Base-by-base conservation (phyloP, 2,329 filamentous ascomycete genomes). In the Xylariaceae sp. region DNA sequence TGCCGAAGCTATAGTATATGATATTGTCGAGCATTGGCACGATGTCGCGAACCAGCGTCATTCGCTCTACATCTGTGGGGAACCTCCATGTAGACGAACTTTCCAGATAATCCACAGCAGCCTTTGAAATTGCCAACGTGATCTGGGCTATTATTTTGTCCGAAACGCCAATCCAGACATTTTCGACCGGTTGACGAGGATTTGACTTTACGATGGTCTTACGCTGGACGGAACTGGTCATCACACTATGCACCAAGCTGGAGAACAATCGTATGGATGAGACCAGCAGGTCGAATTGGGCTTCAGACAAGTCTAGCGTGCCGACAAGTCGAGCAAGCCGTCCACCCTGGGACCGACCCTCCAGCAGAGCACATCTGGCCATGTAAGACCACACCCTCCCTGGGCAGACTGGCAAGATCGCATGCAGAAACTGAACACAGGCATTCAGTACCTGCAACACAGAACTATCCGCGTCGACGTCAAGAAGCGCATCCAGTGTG, bases 371-470 rank as follows among this genome's bases (percentile, higher is more conserved):
- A 67, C 90, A 95, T 51, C 90, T 84, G 3, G 87, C 84, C 62
- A 99, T 80, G 67, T 93, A 89, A 3, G 93, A 91, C 92, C 94
- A 97, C 6, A 96, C 85, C 54, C 92, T 81, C 51, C 88, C 88
- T 0, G 94, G 93, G 47, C 87, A 83, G n/a, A 81, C 88, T 61
- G 80, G 77, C 22, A 94, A 71, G 16, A 95, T 74, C 2, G 87
- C 83, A 60, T 88, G 81, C 36, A 96, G 74, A 63, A 97, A 97
- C 48, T 90, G 86, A 18, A 92, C 72, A 66, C 90, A 96, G 19
- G 88, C 83, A 11, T 76, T 75, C 50, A 86, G 69, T 44, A 92
- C 79, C 2, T 86, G 77, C 28, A 95, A 77, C 34, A 84, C 81
- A 40, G 86, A 72, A 11, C 83, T 81, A 39, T 85, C 83, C n/a